Evolutionary conservation across 192 early-diverging fungal genomes (phyloP), one percentile per base, ranked within the genome.

Genomic region (Kickxella alabastrina): DNA sequence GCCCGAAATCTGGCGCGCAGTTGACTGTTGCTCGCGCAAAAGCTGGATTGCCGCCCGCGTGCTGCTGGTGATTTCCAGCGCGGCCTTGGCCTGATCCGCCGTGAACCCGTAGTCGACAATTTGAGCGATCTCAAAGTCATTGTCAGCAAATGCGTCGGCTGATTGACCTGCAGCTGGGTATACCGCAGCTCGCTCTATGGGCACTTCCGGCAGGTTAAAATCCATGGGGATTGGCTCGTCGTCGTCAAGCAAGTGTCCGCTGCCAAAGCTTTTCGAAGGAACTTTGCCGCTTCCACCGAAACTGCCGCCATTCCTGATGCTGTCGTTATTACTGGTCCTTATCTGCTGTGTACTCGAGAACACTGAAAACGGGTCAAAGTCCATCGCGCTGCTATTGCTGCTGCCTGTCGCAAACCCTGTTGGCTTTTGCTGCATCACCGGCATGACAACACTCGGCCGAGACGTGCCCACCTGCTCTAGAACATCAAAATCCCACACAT

Each of bases 101-200:
- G 86, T 78, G 57, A 92, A 96, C 1, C 91, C 91, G 83, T 91
- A 89, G 22, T 81, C 82, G 12, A 84, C 80, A 32, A 96, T 78
- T 66, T 86, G 80, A 4, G 87, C 83, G 52, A 93, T 80, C 43
- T 75, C 72, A 57, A 68, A 75, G 38, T 75, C 72, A n/a, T 65
- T 50, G 10, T 62, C 65, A 24, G 29, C 52, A 54, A 59, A 59
- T 32, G 60, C 19, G 22, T 59, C 57, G n/a, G 22, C n/a, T 10
- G 29, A 7, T 0, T 32, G 31, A 8, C 12, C 6, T 32, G 31
- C 31, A 6, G 12, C 31, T 8, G 31, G 31, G 12, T 12, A 12
- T 8, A 12, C 12, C 6, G 31, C 6, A 12, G 31, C 31, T n/a
- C n/a, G n/a, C n/a, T n/a, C 3, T 24, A 18, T 27, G 31, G 8